These are phyloP conservation scores for Mucor sp. DNA, from an alignment of 371 early-diverging fungal genomes.

Conservation along the genomic window DNA sequence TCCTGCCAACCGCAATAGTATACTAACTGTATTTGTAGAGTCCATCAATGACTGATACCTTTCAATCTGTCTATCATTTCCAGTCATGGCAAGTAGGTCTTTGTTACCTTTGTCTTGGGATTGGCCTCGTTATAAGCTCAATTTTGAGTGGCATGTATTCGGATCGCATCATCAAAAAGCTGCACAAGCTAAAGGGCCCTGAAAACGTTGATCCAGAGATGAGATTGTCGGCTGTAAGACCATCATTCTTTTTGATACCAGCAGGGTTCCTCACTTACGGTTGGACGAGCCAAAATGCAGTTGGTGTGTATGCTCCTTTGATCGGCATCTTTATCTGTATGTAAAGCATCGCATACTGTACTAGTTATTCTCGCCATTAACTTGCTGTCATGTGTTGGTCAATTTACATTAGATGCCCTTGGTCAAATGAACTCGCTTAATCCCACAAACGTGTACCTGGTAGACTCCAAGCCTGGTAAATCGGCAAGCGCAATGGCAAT, in stretches of 20 bases:
- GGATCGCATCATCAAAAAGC: conserved; percentile 42
- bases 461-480: conserved; percentile 48
- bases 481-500: neutral
- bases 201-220: conserved; percentile 34
- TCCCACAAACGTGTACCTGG: conserved; percentile 52
- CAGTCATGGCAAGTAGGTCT: conserved; percentile 40
- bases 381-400: neutral
- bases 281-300: conserved; percentile 40
- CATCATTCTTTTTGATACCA: conserved; percentile 52
- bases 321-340: conserved; percentile 53
- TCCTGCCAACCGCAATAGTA: neutral
- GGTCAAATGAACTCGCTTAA: conserved; percentile 39
- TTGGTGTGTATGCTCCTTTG: conserved; percentile 47
- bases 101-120: conserved; percentile 47
- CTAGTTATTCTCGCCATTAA: neutral
- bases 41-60: conserved; percentile 41
- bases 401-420: conserved; percentile 21
- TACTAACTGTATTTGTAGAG: conserved; percentile 21
- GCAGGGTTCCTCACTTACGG: conserved; percentile 55
- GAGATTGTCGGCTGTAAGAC: conserved; percentile 41
- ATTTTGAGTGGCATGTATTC: conserved; percentile 49
- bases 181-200: neutral
- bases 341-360: conserved; percentile 47
- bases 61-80: conserved; percentile 32
- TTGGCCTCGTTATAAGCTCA: conserved; percentile 49